A percentile compares a stretch with the other conserved stretches of the same genome.
phyloP scores from a whole-genome alignment of 2,329 filamentous ascomycete genomes.

The Albifimbria verrucaria region DNA sequence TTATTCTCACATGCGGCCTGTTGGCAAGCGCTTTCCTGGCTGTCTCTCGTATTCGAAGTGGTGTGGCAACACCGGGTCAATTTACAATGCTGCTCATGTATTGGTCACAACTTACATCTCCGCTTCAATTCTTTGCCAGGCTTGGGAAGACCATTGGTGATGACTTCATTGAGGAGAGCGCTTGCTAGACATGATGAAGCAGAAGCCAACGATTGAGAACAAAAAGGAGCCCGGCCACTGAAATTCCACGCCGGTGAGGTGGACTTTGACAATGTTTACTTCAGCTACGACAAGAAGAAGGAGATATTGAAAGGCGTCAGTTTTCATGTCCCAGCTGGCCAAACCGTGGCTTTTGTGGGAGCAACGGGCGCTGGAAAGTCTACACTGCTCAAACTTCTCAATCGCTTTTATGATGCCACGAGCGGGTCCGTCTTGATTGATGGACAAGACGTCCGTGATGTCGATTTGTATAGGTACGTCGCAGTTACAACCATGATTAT shows the following conservation, averaged over 20 bases:
- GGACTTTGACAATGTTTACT: slow-evolving; percentile 52
- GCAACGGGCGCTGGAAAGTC: slow-evolving; percentile 59
- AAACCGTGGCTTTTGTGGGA: slow-evolving; percentile 58
- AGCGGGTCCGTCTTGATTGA: slow-evolving; percentile 52
- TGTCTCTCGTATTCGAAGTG: slow-evolving; percentile 64
- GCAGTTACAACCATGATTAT: neutral
- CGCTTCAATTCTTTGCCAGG: slow-evolving; percentile 65
- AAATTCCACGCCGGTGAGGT: slow-evolving; percentile 51
- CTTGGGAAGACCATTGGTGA: slow-evolving; percentile 54
- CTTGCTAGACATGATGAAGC: slow-evolving; percentile 56
- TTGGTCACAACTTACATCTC: slow-evolving; percentile 69
- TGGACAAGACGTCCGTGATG: slow-evolving; percentile 53
- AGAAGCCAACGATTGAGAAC: slow-evolving; percentile 52
- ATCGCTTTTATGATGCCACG: slow-evolving; percentile 57
- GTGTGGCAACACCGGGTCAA: slow-evolving; percentile 58
- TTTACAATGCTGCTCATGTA: slow-evolving; percentile 72
- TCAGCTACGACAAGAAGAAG: slow-evolving; percentile 59
- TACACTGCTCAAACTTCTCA: slow-evolving; percentile 55
- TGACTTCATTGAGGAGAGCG: slow-evolving; percentile 55
- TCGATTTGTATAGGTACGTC: slow-evolving; percentile 44
- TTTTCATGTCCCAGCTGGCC: slow-evolving; percentile 47
- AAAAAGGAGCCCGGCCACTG: slow-evolving; percentile 47
- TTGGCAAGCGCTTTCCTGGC: slow-evolving; percentile 60
- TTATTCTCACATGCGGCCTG: slow-evolving; percentile 67
- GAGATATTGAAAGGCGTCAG: slow-evolving; percentile 52